Base-by-base conservation (phyloP, 73 alveolate species). In the Loxodes magnus region DNA sequence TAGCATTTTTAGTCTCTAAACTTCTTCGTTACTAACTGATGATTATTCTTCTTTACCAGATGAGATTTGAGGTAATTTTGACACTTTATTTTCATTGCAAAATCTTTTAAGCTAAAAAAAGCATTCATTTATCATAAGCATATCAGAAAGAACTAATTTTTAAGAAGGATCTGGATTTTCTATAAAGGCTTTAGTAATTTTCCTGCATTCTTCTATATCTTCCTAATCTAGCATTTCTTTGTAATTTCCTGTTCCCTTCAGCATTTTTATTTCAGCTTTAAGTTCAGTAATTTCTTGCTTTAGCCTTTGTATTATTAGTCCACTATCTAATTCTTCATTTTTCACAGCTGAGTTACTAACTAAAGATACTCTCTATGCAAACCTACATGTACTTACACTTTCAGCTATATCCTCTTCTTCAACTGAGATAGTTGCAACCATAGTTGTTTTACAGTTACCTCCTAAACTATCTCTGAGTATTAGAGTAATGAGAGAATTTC, bases 301-400 rank as follows among this genome's bases (percentile, higher is more conserved):
- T 59, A 92, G 84, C 44, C 95, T 78, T 35, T 84, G 85, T 0
- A 94, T 94, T 12, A 94, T 81, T 6, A 94, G 80, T 12, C 84
- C 94, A 27, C 98, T 98, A 41, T 94, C 98, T 6, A 84, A 96
- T 31, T 84, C 83, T 71, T 94, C 98, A 63, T 94, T 94, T 35
- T 86, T 84, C 23, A 79, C 67, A 7, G 94, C 99, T 35, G 74
- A 67, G 64, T 94, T 94, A 57, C 87, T 81, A 55, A 94, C 87
- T 52, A 77, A 71, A 5, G 98, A 86, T 2, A 94, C 99, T 66
- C 99, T 83, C 36, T 89, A 88, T 17, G 99, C 98, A 62, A 94
- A 94, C 54, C 97, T 53, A 56, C 95, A 90, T 12, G 97, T 84
- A 22, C 81, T 51, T 23, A 87, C 65, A 56, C 89, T 56, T 82